phyloP scores from a whole-genome alignment of 176 grass and related monocot genomes.

The Hsuehochloa calcarea region DNA sequence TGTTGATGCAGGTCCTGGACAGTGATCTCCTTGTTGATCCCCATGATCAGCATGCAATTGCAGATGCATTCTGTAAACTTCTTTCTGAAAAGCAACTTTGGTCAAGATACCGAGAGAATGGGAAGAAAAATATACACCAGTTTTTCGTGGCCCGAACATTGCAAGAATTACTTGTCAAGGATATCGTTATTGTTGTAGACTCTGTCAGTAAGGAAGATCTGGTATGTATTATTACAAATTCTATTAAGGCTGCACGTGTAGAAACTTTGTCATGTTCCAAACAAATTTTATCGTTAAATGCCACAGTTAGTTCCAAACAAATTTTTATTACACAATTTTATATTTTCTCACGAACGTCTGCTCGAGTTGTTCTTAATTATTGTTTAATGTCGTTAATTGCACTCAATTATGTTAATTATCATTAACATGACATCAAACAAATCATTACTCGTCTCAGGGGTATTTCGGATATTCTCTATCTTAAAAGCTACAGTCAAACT shows the following conservation, averaged over 20 bases:
- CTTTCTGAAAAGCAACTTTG: slow-evolving; percentile 74
- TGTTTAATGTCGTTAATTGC: too few species aligned
- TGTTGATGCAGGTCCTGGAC: slow-evolving; percentile 52
- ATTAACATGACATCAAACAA: too few species aligned
- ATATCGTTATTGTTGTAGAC: slow-evolving; percentile 66
- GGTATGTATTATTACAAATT: slow-evolving; percentile 46
- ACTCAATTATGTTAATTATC: too few species aligned
- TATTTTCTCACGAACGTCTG: too few species aligned
- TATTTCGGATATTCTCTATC: too few species aligned
- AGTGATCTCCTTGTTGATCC: slow-evolving; percentile 75
- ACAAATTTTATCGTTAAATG: too few species aligned
- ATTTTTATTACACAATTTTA: too few species aligned
- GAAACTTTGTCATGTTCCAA: slow-evolving; percentile 36
- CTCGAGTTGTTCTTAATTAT: too few species aligned
- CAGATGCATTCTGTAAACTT: slow-evolving; percentile 71
- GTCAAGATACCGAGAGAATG: slow-evolving; percentile 64
- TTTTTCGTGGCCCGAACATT: slow-evolving; percentile 85
- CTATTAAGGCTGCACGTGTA: slow-evolving; percentile 43
- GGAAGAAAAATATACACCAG: slow-evolving; percentile 69
- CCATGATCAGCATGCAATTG: slow-evolving; percentile 66
- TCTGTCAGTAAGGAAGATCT: slow-evolving; percentile 53
- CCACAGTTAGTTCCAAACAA: too few species aligned
- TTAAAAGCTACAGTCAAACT: too few species aligned
- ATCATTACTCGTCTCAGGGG: too few species aligned
- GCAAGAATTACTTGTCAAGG: slow-evolving; percentile 72